A percentile compares a stretch with the other conserved stretches of the same genome.
phyloP scores from a whole-genome alignment of 345 rosid genomes.

The Cardamine resedifolia region DNA sequence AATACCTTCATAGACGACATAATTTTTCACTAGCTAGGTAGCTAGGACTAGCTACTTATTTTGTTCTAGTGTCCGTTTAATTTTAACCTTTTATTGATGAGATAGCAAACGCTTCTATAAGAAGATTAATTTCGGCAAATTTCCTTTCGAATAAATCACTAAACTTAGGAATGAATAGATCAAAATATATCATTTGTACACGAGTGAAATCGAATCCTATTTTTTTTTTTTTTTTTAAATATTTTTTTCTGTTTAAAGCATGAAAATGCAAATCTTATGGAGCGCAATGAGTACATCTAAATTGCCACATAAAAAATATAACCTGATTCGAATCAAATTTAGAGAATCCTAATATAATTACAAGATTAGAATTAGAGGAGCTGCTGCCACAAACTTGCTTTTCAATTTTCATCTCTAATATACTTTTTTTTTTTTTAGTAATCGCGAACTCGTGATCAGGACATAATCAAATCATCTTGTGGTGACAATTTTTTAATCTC shows the following conservation, averaged over 20 bases:
- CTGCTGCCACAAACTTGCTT: neutral
- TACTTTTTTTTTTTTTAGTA: conserved; percentile 12
- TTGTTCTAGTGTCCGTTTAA: neutral
- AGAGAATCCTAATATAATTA: neutral
- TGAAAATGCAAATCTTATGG: too few relatives aligned
- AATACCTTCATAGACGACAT: neutral
- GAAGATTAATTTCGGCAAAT: neutral
- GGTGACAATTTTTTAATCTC: conserved; percentile 7
- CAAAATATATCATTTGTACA: neutral
- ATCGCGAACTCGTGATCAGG: conserved; percentile 28
- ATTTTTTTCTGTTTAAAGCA: too few relatives aligned
- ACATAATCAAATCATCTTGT: conserved; percentile 13
- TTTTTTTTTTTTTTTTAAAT: too few relatives aligned
- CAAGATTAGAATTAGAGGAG: neutral
- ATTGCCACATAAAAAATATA: too few relatives aligned
- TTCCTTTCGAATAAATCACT: neutral
- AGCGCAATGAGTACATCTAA: too few relatives aligned
- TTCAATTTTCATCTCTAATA: neutral
- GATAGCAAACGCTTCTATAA: neutral
- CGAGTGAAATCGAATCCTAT: neutral
- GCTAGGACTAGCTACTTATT: neutral
- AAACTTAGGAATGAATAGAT: neutral
- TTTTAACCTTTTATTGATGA: neutral
- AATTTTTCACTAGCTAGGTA: neutral
- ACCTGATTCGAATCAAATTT: too few relatives aligned